Base-by-base conservation (phyloP, 768 basidiomycete genomes). In the Fomitopsis pulvina region DNA sequence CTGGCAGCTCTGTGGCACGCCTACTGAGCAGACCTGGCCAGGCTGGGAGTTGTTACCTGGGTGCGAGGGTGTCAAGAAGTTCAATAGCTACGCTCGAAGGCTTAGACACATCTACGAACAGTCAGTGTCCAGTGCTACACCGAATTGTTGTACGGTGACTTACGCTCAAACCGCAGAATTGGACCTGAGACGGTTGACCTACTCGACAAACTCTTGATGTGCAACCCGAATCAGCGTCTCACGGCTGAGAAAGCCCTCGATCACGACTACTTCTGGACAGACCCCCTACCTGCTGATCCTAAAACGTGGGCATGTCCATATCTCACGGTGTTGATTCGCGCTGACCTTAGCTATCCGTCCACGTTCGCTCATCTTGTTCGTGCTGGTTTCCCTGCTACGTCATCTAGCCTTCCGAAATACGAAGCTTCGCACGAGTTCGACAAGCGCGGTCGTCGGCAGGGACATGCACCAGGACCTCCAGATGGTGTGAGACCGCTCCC, bases 261-360 rank as follows among this genome's bases (percentile, higher is more conserved):
- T 57, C 92, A 97, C 62, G 83, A 88, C 18, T 98, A 92, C 71
- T 96, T 98, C 66, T 96, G 91, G 90, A 84, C 83, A 0, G 83
- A 89, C 55, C 94, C 95, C 0, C 59, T 92, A 30, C 89, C 93
- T 29, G 87, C 87, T 20, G 87, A 90, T 68, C 88, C 87, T 1
- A 87, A 83, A 65, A 78, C 79, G 88, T 88, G 59, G 51, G 80
- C 32, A 25, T 42, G 22, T n/a, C n/a, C n/a, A n/a, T n/a, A n/a
- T n/a, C n/a, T n/a, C n/a, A n/a, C n/a, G n/a, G n/a, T n/a, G n/a
- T n/a, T n/a, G n/a, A n/a, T n/a, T n/a, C n/a, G n/a, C n/a, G n/a
- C n/a, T n/a, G n/a, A n/a, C n/a, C n/a, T n/a, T n/a, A n/a, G n/a
- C n/a, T n/a, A n/a, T n/a, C n/a, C n/a, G n/a, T n/a, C n/a, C n/a